Conservation (phyloP, 805 yeast genomes). For the Priceomyces carsonii region DNA sequence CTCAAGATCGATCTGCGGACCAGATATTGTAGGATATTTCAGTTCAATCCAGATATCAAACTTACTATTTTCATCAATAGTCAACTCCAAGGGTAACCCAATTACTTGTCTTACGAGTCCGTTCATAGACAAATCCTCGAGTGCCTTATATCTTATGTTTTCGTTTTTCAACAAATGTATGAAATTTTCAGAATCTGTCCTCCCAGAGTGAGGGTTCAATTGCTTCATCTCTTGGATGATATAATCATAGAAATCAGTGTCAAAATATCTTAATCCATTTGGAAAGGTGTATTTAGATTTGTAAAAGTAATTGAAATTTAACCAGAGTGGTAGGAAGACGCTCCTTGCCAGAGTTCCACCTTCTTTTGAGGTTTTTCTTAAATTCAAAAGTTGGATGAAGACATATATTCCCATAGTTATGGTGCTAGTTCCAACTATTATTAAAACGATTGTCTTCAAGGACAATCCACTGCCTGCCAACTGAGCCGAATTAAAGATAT, state of each 20-base stretch:
- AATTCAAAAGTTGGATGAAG: slow-evolving; percentile 14
- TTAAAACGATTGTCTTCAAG: slow-evolving; percentile 19
- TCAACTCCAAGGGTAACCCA: slow-evolving; percentile 29
- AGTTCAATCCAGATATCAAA: slow-evolving; percentile 34
- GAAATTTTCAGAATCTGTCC: slow-evolving; percentile 12
- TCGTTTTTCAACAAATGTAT: slow-evolving; percentile 16
- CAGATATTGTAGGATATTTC: slow-evolving; percentile 29
- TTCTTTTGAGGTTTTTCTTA: slow-evolving; percentile 9
- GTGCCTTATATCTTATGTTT: slow-evolving; percentile 26
- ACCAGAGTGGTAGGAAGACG: slow-evolving; percentile 26
- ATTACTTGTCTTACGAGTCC: slow-evolving; percentile 22
- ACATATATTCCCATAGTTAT: slow-evolving; percentile 25
- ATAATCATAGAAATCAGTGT: slow-evolving; percentile 17
- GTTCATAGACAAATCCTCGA: slow-evolving; percentile 25
- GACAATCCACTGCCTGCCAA: slow-evolving; percentile 13
- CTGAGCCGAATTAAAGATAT: slow-evolving; percentile 5
- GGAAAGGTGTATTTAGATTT: slow-evolving; percentile 26
- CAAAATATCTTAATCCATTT: slow-evolving; percentile 25
- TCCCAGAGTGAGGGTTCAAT: slow-evolving; percentile 7
- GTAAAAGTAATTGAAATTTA: slow-evolving; percentile 26
- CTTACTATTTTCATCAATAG: slow-evolving; percentile 6
- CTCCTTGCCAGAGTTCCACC: slow-evolving; percentile 7
- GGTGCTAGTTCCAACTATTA: slow-evolving; percentile 22
- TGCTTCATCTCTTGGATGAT: slow-evolving; percentile 15
- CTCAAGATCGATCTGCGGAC: slow-evolving; percentile 21